These are phyloP conservation scores for Arthrocladium fulminans DNA, from an alignment of 2,329 filamentous ascomycete genomes.

Conservation along the genomic window DNA sequence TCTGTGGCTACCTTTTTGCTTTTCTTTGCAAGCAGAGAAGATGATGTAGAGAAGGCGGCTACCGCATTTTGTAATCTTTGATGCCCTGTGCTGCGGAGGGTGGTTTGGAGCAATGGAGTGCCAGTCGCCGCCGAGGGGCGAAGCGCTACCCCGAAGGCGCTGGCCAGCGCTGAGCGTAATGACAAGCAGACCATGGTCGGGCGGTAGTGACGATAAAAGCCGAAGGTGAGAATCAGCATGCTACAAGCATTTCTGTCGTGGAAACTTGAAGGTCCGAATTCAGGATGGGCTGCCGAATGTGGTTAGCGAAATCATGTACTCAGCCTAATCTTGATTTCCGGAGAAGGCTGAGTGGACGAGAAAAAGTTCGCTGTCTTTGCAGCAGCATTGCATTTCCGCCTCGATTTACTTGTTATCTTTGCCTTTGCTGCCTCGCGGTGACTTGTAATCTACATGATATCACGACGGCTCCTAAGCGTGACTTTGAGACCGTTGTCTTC, in stretches of 20 bases:
- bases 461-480: no score
- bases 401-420: no score
- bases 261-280: background rate
- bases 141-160: constrained; percentile 36
- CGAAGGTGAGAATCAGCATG: background rate
- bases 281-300: background rate
- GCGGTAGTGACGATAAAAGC: background rate
- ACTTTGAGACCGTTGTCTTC: no score
- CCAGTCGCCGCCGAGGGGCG: constrained; percentile 16
- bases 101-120: constrained; percentile 4
- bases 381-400: no score
- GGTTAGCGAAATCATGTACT: background rate
- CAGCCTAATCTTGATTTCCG: background rate
- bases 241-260: background rate
- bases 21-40: constrained; percentile 33
- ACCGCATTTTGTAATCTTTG: constrained; percentile 24
- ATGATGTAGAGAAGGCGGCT: constrained; percentile 34
- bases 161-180: constrained; percentile 36
- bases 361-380: no score
- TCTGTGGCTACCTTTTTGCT: constrained; percentile 26
- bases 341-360: no score
- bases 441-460: no score
- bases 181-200: constrained; percentile 27
- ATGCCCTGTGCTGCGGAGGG: constrained; percentile 16
- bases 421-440: no score